These are phyloP conservation scores for Cryptosporidium parvum DNA, from an alignment of 169 alveolate species.

Conservation along the genomic window DNA sequence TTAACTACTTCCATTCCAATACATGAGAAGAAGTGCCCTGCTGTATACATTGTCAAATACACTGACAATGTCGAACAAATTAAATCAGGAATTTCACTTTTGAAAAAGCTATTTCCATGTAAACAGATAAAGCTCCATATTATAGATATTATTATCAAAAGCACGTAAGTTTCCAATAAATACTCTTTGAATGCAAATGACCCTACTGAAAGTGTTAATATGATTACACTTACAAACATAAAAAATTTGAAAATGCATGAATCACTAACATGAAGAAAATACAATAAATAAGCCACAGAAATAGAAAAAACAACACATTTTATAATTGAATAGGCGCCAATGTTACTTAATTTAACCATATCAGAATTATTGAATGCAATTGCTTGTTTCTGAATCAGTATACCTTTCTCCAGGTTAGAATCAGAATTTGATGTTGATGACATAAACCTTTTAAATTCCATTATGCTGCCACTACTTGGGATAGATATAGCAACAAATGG, in stretches of 20 bases:
- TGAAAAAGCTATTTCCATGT: neutral
- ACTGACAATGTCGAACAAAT: neutral
- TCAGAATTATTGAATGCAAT: neutral
- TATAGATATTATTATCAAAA: neutral
- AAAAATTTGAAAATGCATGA: neutral
- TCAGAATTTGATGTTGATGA: neutral
- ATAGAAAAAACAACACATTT: conserved; percentile 13
- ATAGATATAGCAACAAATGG: conserved; percentile 3
- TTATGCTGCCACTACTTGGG: neutral
- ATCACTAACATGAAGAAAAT: neutral
- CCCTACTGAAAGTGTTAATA: neutral
- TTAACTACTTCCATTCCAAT: conserved; percentile 1
- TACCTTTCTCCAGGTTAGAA: neutral
- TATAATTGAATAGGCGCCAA: neutral
- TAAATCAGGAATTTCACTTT: neutral
- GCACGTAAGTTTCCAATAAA: neutral
- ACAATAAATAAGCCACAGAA: neutral
- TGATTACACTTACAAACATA: neutral
- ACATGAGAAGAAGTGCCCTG: conserved; percentile 10
- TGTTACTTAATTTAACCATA: neutral
- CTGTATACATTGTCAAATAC: conserved; percentile 4
- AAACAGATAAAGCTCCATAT: conserved; percentile 9
- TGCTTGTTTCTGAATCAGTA: neutral
- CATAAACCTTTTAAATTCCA: neutral
- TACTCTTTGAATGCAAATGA: conserved; percentile 12